Evolutionary conservation across 2,329 filamentous ascomycete species (phyloP), one percentile per base, ranked within the genome.

Genomic region (Dendrostoma leiphaemia): DNA sequence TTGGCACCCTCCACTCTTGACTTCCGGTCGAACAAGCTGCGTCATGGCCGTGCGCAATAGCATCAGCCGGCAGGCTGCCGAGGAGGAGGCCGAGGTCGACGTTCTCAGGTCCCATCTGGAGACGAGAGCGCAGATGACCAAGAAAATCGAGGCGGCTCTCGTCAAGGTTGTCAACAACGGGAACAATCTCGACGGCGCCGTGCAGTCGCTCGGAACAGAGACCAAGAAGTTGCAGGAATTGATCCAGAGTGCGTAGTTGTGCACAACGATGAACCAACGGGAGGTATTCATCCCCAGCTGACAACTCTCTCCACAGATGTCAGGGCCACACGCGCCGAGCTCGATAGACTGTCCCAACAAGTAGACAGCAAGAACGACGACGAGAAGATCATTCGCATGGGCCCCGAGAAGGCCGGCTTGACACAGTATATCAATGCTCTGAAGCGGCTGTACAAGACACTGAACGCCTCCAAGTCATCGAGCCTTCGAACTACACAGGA

Each of bases 401-500:
- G 91, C n/a, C 92, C 92, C 1, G 86, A 91, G 62, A 88, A 88
- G 70, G 85, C 86, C 29, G 92, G 92, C 37, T 75, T 99, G 53
- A 81, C 85, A 34, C 89, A 90, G 63, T 99, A 96, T 71, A 83
- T 99, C 47, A 86, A 85, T 43, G 96, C 93, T 6, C 84, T 97
- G 62, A 94, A 95, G 72, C 88, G 94, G 38, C 83, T 96, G 29
- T 91, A 88, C 64, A 89, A 89, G 68, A 89, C 92, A n/a, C 79
- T 97, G 52, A 74, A 78, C 57, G 90, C 96, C 59, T 87, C 99
- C 74, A 89, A 89, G 67, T 81, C 89, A 3, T 93, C 93, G n/a
- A 97, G 97, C 62, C 75, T 99, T 48, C 86, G 90, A 53, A 89
- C 92, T 9, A 97, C 97, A 57, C 92, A 97, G 68, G 87, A 92